phyloP scores from a whole-genome alignment of 805 yeast genomes.

The Yarrowia osloensis region DNA sequence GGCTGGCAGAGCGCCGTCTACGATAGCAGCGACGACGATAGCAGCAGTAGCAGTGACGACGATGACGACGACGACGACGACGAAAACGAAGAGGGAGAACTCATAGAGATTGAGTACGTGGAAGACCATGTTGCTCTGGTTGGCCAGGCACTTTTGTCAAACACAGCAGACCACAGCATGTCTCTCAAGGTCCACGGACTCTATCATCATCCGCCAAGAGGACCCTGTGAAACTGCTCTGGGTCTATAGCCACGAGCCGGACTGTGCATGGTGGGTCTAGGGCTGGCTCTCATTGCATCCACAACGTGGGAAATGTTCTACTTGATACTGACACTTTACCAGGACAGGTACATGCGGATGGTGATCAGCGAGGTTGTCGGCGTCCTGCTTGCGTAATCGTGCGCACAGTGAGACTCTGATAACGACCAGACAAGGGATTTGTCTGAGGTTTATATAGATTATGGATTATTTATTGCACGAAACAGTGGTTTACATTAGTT shows the following conservation, averaged over 20 bases:
- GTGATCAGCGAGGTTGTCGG: neutral
- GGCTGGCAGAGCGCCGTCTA: neutral
- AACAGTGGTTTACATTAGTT: too few species aligned
- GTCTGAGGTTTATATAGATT: neutral
- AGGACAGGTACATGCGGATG: neutral
- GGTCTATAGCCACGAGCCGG: neutral
- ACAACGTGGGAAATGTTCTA: neutral
- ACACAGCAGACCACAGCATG: neutral
- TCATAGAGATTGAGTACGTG: neutral
- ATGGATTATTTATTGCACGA: neutral
- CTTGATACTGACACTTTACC: neutral
- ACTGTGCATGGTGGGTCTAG: neutral
- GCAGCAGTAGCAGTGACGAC: neutral
- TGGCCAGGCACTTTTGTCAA: neutral
- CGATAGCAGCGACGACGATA: conserved; percentile 3
- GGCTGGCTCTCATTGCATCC: neutral
- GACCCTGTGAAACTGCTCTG: neutral
- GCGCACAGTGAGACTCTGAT: neutral
- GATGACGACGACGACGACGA: neutral
- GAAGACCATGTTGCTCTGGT: neutral
- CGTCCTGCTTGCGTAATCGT: neutral
- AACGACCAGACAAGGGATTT: neutral
- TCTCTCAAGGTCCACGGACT: neutral
- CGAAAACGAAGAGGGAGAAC: neutral
- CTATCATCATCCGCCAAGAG: too few species aligned